Conservation (phyloP, 768 basidiomycete genomes). For the Coprinopsis cinerea region DNA sequence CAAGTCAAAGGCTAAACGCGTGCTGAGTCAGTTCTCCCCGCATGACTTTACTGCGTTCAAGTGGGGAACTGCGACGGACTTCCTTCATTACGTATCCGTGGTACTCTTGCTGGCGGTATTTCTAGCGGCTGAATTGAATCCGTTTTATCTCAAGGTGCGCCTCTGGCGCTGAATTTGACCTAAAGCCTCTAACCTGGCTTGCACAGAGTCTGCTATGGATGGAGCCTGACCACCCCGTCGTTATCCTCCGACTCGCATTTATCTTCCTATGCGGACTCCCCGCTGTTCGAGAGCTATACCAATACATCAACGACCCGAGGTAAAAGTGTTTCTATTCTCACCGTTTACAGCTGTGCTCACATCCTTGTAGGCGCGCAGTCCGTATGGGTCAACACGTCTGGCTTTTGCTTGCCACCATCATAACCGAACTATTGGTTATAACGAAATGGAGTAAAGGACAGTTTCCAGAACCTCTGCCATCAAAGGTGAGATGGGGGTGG, state of each 20-base stretch:
- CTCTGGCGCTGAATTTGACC: constrained; percentile 9
- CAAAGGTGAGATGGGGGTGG: constrained; percentile 62
- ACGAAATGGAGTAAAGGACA: constrained; percentile 76
- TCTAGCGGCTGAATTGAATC: constrained; percentile 79
- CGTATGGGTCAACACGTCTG: constrained; percentile 89
- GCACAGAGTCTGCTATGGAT: constrained; percentile 65
- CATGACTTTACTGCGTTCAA: constrained; percentile 86
- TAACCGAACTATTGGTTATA: constrained; percentile 77
- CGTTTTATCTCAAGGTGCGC: constrained; percentile 79
- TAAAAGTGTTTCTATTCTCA: constrained; percentile 27
- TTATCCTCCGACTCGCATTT: constrained; percentile 64
- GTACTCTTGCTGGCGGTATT: constrained; percentile 73
- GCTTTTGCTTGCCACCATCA: constrained; percentile 80
- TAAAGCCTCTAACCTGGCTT: background rate
- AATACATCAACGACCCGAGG: constrained; percentile 81
- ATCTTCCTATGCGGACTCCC: constrained; percentile 86
- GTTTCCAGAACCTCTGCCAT: constrained; percentile 60
- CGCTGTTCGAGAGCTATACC: constrained; percentile 77
- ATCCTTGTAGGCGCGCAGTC: constrained; percentile 56
- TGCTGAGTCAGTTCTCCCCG: constrained; percentile 79
- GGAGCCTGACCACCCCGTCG: constrained; percentile 85
- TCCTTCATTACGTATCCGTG: constrained; percentile 69
- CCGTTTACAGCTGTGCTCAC: background rate
- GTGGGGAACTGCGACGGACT: constrained; percentile 76
- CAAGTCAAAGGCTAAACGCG: constrained; percentile 72